phyloP scores from a whole-genome alignment of 805 yeast species.

The Isabelozyma pseudorhagii region DNA sequence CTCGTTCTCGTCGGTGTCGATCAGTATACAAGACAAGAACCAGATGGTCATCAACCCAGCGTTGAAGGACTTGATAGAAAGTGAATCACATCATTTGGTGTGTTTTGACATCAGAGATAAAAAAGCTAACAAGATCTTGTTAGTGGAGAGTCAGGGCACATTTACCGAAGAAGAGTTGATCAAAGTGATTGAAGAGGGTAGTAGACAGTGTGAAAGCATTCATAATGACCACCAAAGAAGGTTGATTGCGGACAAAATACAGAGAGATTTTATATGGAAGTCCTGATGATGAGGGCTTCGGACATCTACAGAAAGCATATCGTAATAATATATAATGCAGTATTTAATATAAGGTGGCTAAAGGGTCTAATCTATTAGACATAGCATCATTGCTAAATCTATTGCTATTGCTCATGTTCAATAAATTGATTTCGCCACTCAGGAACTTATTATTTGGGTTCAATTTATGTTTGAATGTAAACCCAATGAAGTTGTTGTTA shows the following conservation, averaged over 20 bases:
- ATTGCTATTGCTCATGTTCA: conserved; percentile 17
- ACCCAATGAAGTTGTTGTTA: conserved; percentile 74
- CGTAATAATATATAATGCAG: neutral
- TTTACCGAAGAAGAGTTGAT: conserved; percentile 59
- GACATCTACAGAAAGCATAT: too few species aligned
- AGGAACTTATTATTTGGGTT: conserved; percentile 51
- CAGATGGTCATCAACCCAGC: conserved; percentile 45
- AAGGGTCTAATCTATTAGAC: conserved; percentile 35
- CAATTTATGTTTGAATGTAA: conserved; percentile 85
- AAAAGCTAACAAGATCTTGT: conserved; percentile 53
- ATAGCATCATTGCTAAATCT: conserved; percentile 5
- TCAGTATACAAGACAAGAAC: conserved; percentile 31
- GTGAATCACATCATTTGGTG: conserved; percentile 62
- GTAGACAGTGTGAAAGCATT: conserved; percentile 41
- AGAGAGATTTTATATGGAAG: conserved; percentile 60
- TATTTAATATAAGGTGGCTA: conserved; percentile 39
- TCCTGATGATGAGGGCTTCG: neutral
- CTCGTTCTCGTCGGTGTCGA: conserved; percentile 58
- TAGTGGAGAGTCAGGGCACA: conserved; percentile 69
- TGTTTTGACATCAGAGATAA: conserved; percentile 56
- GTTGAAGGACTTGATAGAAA: conserved; percentile 34
- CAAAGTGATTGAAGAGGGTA: conserved; percentile 50
- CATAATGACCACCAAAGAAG: conserved; percentile 46
- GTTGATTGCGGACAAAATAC: conserved; percentile 45
- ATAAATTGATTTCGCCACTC: conserved; percentile 34